Evolutionary conservation across 805 yeast genomes (phyloP).

Genomic region (Metschnikowia bowlesiae): DNA sequence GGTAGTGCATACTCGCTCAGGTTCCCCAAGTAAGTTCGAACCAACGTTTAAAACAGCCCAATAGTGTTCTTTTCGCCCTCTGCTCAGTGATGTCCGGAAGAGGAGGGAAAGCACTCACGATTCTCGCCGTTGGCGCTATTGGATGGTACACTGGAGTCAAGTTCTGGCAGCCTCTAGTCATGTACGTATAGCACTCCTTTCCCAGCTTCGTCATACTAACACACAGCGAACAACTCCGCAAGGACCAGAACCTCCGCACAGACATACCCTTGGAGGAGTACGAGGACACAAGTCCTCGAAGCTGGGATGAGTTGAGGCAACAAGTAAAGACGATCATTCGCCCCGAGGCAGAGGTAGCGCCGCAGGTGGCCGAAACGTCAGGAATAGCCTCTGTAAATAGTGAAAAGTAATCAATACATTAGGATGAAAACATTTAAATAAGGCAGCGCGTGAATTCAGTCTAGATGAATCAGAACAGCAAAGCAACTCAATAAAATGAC

Average conservation of each 20-base stretch:
- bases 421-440: too few relatives aligned
- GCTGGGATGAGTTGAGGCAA: constrained; percentile 37
- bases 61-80: not conserved
- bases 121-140: constrained; percentile 23
- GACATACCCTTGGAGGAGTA: constrained; percentile 54
- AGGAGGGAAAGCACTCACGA: constrained; percentile 23
- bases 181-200: constrained; percentile 39
- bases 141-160: constrained; percentile 50
- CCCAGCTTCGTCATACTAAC: constrained; percentile 7
- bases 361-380: not conserved
- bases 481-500: not conserved
- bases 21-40: not conserved
- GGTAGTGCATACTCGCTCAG: not conserved
- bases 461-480: too few relatives aligned
- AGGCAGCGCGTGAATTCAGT: too few relatives aligned
- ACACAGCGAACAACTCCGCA: constrained; percentile 53
- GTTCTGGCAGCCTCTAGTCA: constrained; percentile 71
- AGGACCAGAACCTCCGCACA: constrained; percentile 59
- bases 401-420: not conserved
- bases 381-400: not conserved
- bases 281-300: constrained; percentile 29
- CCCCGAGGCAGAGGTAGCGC: constrained; percentile 17
- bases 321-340: constrained; percentile 29
- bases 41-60: not conserved
- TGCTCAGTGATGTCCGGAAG: constrained; percentile 16